Evolutionary conservation across 177 flowering plant genomes (phyloP).

Genomic region (Telopea speciosissima): DNA sequence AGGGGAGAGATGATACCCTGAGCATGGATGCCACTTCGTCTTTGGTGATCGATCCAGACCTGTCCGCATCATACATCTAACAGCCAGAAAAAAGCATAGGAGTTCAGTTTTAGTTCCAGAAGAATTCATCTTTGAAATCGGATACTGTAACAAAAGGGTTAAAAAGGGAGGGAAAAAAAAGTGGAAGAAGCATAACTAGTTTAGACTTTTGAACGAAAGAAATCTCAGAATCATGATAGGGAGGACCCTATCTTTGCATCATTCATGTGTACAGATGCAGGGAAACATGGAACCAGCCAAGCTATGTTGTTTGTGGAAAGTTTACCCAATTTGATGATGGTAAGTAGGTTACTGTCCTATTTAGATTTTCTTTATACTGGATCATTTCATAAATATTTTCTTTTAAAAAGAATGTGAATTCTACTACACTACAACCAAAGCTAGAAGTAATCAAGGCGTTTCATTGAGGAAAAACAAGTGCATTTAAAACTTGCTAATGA

Average conservation of each 20-base stretch:
- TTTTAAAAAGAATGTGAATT: too few species aligned
- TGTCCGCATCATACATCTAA: conserved; percentile 52
- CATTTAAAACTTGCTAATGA: too few species aligned
- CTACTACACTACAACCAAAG: too few species aligned
- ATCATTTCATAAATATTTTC: neutral
- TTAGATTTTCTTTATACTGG: neutral
- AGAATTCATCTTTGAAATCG: too few species aligned
- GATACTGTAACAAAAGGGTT: neutral
- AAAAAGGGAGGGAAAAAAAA: too few species aligned
- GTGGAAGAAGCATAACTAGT: neutral
- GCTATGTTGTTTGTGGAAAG: neutral
- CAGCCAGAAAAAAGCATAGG: conserved; percentile 1
- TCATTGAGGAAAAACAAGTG: too few species aligned
- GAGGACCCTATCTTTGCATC: conserved; percentile 69
- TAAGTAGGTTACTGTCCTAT: too few species aligned
- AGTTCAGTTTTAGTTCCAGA: too few species aligned
- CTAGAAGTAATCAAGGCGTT: too few species aligned
- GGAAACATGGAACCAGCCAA: neutral
- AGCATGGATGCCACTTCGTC: conserved; percentile 80
- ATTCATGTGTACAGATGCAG: conserved; percentile 18
- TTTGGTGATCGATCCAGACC: conserved; percentile 43
- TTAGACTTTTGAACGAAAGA: neutral
- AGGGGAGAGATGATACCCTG: conserved; percentile 32
- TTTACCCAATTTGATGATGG: neutral
- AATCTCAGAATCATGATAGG: neutral